Evolutionary conservation across 495 filamentous ascomycete species (phyloP).

Genomic region (Cairneyella variabilis): DNA sequence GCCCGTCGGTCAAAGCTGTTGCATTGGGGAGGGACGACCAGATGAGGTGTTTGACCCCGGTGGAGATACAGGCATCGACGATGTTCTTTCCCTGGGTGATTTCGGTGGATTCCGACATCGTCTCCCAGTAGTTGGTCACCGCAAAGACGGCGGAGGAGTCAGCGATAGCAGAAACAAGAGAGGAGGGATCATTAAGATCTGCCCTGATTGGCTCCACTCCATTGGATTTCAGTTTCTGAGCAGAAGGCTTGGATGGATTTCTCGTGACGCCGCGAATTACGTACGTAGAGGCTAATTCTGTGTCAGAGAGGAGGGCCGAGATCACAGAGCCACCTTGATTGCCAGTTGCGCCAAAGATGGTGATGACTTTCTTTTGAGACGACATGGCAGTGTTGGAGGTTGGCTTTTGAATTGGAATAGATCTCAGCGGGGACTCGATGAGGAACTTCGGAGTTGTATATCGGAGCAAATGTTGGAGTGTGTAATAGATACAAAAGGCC

Average conservation of each 20-base stretch:
- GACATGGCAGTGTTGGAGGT: conserved; percentile 33
- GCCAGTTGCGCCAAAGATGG: conserved; percentile 60
- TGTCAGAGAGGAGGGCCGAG: conserved; percentile 39
- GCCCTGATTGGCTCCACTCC: conserved; percentile 47
- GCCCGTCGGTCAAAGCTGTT: conserved; percentile 35
- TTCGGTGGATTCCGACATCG: conserved; percentile 42
- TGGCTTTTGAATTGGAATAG: too few species aligned
- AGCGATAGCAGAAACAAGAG: conserved; percentile 41
- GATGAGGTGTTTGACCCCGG: conserved; percentile 44
- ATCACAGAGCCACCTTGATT: conserved; percentile 55
- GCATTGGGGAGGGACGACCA: conserved; percentile 36
- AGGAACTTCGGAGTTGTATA: too few species aligned
- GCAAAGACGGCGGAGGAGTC: conserved; percentile 49
- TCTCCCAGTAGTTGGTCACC: conserved; percentile 50
- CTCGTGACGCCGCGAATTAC: conserved; percentile 51
- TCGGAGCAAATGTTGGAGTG: too few species aligned
- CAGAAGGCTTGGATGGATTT: conserved; percentile 37
- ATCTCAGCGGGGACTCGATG: too few species aligned
- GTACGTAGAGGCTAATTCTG: conserved; percentile 41
- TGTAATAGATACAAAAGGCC: too few species aligned
- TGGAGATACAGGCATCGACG: conserved; percentile 41
- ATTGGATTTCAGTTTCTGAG: conserved; percentile 21
- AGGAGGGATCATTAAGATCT: conserved; percentile 42
- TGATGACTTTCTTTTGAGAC: conserved; percentile 35
- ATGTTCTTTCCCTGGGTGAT: conserved; percentile 50